Conservation (phyloP, 2,329 filamentous ascomycete genomes). For the Diaporthe longicolla region DNA sequence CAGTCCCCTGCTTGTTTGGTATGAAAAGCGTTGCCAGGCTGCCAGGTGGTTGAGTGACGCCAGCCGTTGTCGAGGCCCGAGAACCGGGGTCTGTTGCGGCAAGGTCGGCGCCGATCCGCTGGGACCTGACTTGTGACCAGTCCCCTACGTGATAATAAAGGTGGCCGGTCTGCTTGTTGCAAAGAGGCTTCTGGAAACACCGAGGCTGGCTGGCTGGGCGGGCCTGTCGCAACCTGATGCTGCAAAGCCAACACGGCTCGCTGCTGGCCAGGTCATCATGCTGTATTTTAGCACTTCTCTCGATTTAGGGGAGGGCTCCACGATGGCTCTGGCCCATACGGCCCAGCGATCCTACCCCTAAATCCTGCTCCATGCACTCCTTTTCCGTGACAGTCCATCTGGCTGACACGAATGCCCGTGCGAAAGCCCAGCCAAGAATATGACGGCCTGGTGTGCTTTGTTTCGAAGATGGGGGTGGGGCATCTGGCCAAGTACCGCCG, state of each 20-base stretch:
- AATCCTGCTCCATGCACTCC: conserved; percentile 34
- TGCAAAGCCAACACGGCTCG: conserved; percentile 2
- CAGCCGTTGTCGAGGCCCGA: conserved; percentile 14
- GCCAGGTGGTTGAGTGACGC: not conserved
- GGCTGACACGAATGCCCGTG: conserved; percentile 37
- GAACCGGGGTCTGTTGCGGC: conserved; percentile 22
- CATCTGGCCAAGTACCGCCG: conserved; percentile 23
- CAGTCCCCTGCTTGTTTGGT: conserved; percentile 24
- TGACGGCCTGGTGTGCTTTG: conserved; percentile 26
- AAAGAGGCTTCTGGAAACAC: conserved; percentile 27
- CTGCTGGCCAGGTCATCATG: conserved; percentile 29
- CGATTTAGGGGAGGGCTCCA: conserved; percentile 27
- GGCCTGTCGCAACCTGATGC: not conserved
- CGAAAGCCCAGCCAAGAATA: conserved; percentile 28
- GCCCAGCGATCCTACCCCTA: conserved; percentile 32
- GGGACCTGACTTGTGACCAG: conserved; percentile 32
- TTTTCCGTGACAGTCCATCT: conserved; percentile 30
- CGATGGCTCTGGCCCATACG: conserved; percentile 1
- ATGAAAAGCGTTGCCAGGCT: conserved; percentile 12
- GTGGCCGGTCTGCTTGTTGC: conserved; percentile 23
- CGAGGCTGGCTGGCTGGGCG: conserved; percentile 4
- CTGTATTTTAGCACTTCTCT: not conserved
- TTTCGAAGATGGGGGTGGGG: conserved; percentile 31
- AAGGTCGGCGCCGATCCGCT: conserved; percentile 26
- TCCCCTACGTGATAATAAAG: conserved; percentile 9